Base-by-base conservation (phyloP, 2,329 filamentous ascomycete species). In the Alternaria triticimaculans region DNA sequence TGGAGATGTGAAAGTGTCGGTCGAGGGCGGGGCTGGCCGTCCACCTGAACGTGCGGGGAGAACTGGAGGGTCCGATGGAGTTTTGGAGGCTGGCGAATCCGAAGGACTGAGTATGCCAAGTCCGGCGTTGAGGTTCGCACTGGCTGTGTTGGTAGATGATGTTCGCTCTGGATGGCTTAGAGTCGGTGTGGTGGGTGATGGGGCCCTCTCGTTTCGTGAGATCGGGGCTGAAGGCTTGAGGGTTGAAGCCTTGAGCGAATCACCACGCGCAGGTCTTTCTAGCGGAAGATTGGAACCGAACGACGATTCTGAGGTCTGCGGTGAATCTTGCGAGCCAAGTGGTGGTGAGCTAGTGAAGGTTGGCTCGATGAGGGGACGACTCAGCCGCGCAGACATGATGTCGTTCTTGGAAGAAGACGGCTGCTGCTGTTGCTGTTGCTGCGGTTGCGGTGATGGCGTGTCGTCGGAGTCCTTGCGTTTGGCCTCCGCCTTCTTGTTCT, bases 141-240 rank as follows among this genome's bases (percentile, higher is more conserved):
- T 59, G 15, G 70, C 68, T 14, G 66, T 64, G 10, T 73, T 61
- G 4, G 77, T 66, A 26, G 82, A 83, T 12, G 74, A 74, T 43
- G 80, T 81, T 21, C 83, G 78, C 56, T 81, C 80, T 41, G 80
- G 80, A 43, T 75, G 69, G 21, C 66, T 62, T 8, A 80, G 62
- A 28, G 80, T 81, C 37, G 82, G 80, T 6, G 81, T 83, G 21
- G 80, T 82, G n/a, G 80, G 79, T 20, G 80, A 77, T 10, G 78
- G 74, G 15, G 66, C 28, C 44, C 90, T 73, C 50, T 94, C 91
- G 76, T 93, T 94, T 70, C 90, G 85, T 11, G 87, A 72, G 63
- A 68, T 21, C 6, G 73, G 63, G 69, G 87, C 60, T 25, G 72
- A 65, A 68, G 87, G 76, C 62, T 89, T 77, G 66, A 79, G 74